A percentile compares a stretch with the other conserved stretches of the same genome.
Evolutionary conservation across 768 basidiomycete species (phyloP).

Genomic region (Psilocybe cyanescens): DNA sequence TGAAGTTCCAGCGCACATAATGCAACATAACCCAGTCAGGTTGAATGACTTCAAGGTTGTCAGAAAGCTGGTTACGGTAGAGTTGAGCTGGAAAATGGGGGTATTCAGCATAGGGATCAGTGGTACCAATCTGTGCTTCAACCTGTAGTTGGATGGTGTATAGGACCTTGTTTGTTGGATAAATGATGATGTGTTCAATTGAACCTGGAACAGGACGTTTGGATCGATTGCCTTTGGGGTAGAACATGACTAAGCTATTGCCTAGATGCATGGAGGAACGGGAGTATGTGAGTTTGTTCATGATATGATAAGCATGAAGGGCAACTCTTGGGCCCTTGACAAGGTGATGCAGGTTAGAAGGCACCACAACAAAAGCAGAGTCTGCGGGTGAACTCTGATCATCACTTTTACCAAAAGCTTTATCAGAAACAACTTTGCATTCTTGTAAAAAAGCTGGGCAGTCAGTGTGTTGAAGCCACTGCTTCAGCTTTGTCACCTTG

Average conservation of each 20-base stretch:
- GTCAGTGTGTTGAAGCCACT: constrained; percentile 14
- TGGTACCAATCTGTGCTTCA: constrained; percentile 1
- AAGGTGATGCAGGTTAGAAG: not conserved
- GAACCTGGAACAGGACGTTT: constrained; percentile 17
- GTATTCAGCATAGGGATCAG: constrained; percentile 22
- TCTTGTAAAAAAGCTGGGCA: constrained; percentile 12
- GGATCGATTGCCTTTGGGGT: constrained; percentile 11
- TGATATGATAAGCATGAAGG: constrained; percentile 10
- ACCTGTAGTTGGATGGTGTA: constrained; percentile 18
- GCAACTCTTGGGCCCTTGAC: constrained; percentile 2
- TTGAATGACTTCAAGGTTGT: constrained; percentile 17
- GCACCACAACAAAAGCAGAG: not conserved
- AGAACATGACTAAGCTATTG: constrained; percentile 28
- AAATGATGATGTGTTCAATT: constrained; percentile 23
- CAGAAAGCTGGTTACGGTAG: constrained; percentile 18
- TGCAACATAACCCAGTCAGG: constrained; percentile 24
- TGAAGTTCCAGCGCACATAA: constrained; percentile 20
- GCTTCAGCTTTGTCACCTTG: constrained; percentile 16
- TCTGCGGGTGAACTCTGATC: not conserved
- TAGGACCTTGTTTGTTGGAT: not conserved
- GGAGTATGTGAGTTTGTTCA: constrained; percentile 17
- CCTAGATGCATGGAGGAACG: constrained; percentile 23
- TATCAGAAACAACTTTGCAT: constrained; percentile 4
- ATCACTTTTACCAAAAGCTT: not conserved
- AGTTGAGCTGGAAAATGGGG: constrained; percentile 24